Evolutionary conservation across 257 asterid genomes (phyloP).

Genomic region (Solanum medicagineum): DNA sequence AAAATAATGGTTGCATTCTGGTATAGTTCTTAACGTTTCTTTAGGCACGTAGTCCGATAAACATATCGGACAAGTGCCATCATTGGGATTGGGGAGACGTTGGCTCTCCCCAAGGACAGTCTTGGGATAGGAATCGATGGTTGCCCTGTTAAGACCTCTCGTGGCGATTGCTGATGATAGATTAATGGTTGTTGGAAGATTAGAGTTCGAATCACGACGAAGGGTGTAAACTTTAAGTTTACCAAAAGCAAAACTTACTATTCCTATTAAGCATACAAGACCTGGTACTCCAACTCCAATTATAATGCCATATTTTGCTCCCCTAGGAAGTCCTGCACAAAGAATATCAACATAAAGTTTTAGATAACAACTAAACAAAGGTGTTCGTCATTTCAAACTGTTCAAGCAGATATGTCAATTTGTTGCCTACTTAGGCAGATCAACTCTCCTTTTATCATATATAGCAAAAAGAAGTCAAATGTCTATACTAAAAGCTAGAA

Average conservation of each 20-base stretch:
- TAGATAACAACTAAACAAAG: too few species aligned
- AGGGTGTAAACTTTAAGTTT: slow-evolving; percentile 6
- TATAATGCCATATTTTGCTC: slow-evolving; percentile 57
- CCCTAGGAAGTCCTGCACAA: slow-evolving; percentile 47
- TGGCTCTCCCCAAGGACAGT: slow-evolving; percentile 60
- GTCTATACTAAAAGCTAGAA: neutral
- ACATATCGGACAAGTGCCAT: slow-evolving; percentile 64
- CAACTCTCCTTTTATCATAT: too few species aligned
- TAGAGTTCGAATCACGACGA: slow-evolving; percentile 7
- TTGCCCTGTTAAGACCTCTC: slow-evolving; percentile 45
- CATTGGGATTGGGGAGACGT: slow-evolving; percentile 44
- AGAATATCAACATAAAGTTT: neutral
- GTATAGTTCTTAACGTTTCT: slow-evolving; percentile 54
- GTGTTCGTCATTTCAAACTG: too few species aligned
- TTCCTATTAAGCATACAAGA: slow-evolving; percentile 42
- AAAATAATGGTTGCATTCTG: slow-evolving; percentile 72
- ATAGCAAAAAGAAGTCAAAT: neutral
- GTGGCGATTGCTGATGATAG: slow-evolving; percentile 14
- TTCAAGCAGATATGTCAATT: too few species aligned
- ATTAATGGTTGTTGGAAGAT: slow-evolving; percentile 12
- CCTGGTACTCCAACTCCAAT: slow-evolving; percentile 70
- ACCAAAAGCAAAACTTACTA: slow-evolving; percentile 30
- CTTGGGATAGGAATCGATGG: slow-evolving; percentile 66
- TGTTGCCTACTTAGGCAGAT: too few species aligned
- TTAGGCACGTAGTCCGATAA: slow-evolving; percentile 54